These are phyloP conservation scores for Fusarium secorum DNA, from an alignment of 2,329 filamentous ascomycete genomes.

Conservation along the genomic window DNA sequence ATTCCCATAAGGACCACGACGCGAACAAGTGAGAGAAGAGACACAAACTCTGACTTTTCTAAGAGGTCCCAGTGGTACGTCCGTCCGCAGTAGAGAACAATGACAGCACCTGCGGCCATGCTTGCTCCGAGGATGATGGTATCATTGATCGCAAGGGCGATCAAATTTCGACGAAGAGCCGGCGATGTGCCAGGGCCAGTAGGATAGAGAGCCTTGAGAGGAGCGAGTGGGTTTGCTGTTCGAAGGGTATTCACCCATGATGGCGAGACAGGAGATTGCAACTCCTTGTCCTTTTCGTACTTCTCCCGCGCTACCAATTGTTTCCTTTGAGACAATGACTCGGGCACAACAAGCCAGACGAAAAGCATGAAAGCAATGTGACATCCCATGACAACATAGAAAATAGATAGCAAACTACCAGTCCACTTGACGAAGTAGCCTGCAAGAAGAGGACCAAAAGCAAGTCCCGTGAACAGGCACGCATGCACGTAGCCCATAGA, in stretches of 20 bases:
- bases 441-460: conserved; percentile 82
- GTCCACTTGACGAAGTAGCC: conserved; percentile 81
- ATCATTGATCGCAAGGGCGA: conserved; percentile 81
- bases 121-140: conserved; percentile 81
- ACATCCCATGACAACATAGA: conserved; percentile 79
- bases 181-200: conserved; percentile 66
- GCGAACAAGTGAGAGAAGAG: conserved; percentile 77
- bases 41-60: conserved; percentile 82
- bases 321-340: conserved; percentile 79
- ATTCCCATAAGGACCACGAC: conserved; percentile 78
- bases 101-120: conserved; percentile 81
- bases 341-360: conserved; percentile 76
- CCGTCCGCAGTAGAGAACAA: conserved; percentile 83
- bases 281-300: conserved; percentile 57
- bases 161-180: conserved; percentile 78
- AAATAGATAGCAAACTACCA: conserved; percentile 78
- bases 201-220: conserved; percentile 80
- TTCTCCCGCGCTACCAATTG: conserved; percentile 76
- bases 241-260: conserved; percentile 48
- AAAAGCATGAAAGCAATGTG: conserved; percentile 79
- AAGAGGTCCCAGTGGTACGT: conserved; percentile 84
- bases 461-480: conserved; percentile 87
- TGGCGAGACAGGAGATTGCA: conserved; percentile 41
- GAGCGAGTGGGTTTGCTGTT: conserved; percentile 73
- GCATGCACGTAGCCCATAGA: conserved; percentile 91